Percentiles rank a stretch among this genome's conserved stretches.
phyloP scores from a whole-genome alignment of 2,329 filamentous ascomycete species.

The Rachicladosporium sp. region DNA sequence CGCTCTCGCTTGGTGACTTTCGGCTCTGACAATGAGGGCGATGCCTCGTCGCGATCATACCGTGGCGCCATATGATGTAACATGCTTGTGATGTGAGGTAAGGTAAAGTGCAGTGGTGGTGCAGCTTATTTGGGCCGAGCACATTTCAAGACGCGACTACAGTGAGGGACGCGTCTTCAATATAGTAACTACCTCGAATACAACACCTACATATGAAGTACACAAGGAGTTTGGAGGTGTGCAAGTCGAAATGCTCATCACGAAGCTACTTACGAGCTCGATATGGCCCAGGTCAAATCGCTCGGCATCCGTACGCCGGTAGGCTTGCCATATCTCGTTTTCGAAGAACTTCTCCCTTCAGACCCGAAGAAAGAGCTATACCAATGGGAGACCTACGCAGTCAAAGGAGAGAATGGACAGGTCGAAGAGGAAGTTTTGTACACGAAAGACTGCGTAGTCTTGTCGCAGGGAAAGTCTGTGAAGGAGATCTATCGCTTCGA shows the following conservation, averaged over 20 bases:
- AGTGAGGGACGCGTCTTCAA: too few relatives aligned
- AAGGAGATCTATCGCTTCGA: slow-evolving; percentile 79
- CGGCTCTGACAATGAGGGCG: slow-evolving; percentile 8
- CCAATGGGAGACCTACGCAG: slow-evolving; percentile 56
- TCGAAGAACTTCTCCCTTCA: slow-evolving; percentile 61
- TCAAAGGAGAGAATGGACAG: slow-evolving; percentile 26
- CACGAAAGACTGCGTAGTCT: slow-evolving; percentile 66
- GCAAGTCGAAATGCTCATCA: too few relatives aligned
- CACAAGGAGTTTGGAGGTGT: too few relatives aligned
- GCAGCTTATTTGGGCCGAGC: too few relatives aligned
- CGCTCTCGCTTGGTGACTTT: slow-evolving; percentile 19
- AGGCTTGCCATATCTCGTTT: slow-evolving; percentile 69
- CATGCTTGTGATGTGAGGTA: too few relatives aligned
- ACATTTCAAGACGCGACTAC: too few relatives aligned
- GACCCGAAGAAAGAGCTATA: slow-evolving; percentile 57
- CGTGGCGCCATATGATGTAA: too few relatives aligned
- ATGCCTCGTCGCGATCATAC: too few relatives aligned
- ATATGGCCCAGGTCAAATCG: slow-evolving; percentile 86
- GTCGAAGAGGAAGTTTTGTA: slow-evolving; percentile 68
- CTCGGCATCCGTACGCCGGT: slow-evolving; percentile 83
- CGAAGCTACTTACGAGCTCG: background rate
- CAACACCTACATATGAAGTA: too few relatives aligned
- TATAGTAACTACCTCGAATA: too few relatives aligned
- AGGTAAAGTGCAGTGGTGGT: too few relatives aligned
- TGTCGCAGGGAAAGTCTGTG: slow-evolving; percentile 76